These are phyloP conservation scores for Tulasnella calospora DNA, from an alignment of 768 basidiomycete species.

Conservation along the genomic window DNA sequence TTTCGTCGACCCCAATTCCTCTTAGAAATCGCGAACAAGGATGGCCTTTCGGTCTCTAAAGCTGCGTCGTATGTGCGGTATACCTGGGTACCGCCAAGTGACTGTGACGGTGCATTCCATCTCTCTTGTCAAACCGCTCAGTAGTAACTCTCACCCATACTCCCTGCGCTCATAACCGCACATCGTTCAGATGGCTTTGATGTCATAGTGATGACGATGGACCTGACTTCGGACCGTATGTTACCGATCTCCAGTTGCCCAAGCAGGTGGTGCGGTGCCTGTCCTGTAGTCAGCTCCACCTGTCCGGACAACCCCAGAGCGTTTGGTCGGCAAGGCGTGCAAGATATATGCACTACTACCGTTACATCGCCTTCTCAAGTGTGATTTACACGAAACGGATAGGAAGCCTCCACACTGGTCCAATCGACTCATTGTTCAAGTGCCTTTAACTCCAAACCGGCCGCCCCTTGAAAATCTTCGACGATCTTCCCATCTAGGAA, in stretches of 20 bases:
- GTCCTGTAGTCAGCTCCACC: neutral
- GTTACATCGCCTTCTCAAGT: neutral
- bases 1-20: conserved; percentile 2
- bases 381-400: conserved; percentile 1
- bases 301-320: neutral
- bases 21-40: conserved; percentile 3
- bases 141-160: neutral
- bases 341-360: neutral
- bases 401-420: neutral
- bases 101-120: neutral
- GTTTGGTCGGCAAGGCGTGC: neutral
- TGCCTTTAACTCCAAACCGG: neutral
- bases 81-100: neutral
- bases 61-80: neutral
- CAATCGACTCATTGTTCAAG: neutral
- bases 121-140: neutral
- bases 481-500: conserved; percentile 8
- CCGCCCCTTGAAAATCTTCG: neutral
- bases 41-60: conserved; percentile 6
- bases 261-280: neutral
- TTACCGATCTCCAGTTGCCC: neutral
- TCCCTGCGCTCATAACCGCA: neutral
- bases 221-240: neutral
- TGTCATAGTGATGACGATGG: neutral
- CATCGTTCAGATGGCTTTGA: neutral